Percentiles rank a stretch among this genome's conserved stretches.
These are phyloP conservation scores for Podila verticillata DNA, from an alignment of 192 early-diverging fungal genomes.

Conservation along the genomic window DNA sequence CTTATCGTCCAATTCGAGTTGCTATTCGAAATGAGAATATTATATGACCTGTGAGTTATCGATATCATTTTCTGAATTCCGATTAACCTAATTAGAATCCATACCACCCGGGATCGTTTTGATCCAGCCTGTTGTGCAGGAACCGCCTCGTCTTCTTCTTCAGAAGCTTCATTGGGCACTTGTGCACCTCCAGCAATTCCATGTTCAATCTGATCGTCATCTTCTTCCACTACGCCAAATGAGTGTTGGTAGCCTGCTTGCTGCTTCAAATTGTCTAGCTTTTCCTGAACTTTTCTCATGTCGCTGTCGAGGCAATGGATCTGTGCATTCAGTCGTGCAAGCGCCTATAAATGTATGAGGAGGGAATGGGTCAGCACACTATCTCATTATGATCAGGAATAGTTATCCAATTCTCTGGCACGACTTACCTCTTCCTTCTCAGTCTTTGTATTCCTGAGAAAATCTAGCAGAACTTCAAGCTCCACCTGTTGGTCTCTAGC, in stretches of 20 bases:
- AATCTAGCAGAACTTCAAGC: slow-evolving; percentile 68
- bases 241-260: slow-evolving; percentile 13
- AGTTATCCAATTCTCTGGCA: not conserved
- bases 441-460: slow-evolving; percentile 67
- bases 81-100: not conserved
- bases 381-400: not conserved
- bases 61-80: not conserved
- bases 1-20: slow-evolving; percentile 39
- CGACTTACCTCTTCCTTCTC: slow-evolving; percentile 62
- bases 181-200: slow-evolving; percentile 24
- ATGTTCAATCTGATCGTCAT: slow-evolving; percentile 31
- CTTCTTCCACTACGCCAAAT: slow-evolving; percentile 36
- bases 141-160: slow-evolving; percentile 50
- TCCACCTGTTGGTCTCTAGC: slow-evolving; percentile 65
- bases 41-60: not conserved
- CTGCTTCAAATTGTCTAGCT: slow-evolving; percentile 49
- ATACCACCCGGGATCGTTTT: slow-evolving; percentile 11
- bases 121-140: slow-evolving; percentile 28
- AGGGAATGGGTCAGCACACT: not conserved
- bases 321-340: slow-evolving; percentile 50
- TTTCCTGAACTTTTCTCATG: slow-evolving; percentile 40
- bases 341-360: slow-evolving; percentile 27
- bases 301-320: slow-evolving; percentile 60
- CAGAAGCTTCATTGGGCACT: slow-evolving; percentile 47
- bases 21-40: slow-evolving; percentile 2